Base-by-base conservation (phyloP, 208 protist genomes). In the Trypanosoma lewisi region DNA sequence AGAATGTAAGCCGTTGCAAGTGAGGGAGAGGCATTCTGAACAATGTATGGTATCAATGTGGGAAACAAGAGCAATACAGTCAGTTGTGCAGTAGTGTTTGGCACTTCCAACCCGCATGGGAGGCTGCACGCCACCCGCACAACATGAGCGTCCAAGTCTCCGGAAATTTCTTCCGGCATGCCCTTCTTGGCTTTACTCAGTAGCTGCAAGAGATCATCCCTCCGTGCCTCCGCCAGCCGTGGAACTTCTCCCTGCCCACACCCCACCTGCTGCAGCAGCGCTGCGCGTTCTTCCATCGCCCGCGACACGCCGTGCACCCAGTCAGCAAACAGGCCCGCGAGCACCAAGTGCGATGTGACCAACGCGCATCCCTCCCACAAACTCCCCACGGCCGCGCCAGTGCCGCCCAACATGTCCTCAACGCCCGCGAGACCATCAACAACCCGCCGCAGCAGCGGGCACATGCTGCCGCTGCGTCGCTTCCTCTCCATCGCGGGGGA, bases 361-460 rank as follows among this genome's bases (percentile, higher is more conserved):
- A 34, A n/a, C 11, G 58, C 50, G 7, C 30, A 59, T 51, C 54
- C 67, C 9, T 47, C n/a, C 76, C 70, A 77, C 25, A 81, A 36
- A n/a, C 37, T 41, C 54, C 51, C 49, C 4, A 59, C 63, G 8
- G 67, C 30, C 16, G 23, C 16, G 17, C 37, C 21, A 30, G 36
- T 27, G 12, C 36, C 31, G 11, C n/a, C 9, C 42, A 42, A 54
- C 11, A 49, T 42, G 4, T 9, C 27, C 12, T 57, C 52, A 2
- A 67, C 41, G 17, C 52, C 33, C 21, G 45, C 33, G 5, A 73
- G 31, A 11, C 67, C 74, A 25, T 72, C 71, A 28, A 72, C 74
- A 55, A 87, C 61, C 36, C 80, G 82, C 37, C 70, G 67, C 37
- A 85, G 70, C 5, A 91, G 68, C 4, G 82, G 75, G 37, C 77